Percentiles rank a stretch among this genome's conserved stretches.
Evolutionary conservation across 2,329 filamentous ascomycete species (phyloP).

Genomic region (Tricladium varicosporioides): DNA sequence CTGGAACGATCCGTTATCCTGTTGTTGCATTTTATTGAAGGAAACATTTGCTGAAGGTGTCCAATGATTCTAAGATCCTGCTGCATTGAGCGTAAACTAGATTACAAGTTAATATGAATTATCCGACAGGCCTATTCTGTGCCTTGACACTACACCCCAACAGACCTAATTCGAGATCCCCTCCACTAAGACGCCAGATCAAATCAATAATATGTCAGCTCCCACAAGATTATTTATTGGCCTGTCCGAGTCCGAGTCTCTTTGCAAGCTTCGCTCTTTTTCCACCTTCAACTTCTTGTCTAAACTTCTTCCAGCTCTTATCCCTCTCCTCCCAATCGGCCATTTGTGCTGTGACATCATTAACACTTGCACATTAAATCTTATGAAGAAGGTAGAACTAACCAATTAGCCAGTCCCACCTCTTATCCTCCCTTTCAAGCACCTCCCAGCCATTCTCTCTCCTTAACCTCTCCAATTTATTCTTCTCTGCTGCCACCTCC

Average conservation of each 20-base stretch:
- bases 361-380: background rate
- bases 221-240: no score
- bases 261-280: constrained; percentile 23
- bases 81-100: no score
- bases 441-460: constrained; percentile 50
- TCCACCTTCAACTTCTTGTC: constrained; percentile 27
- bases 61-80: no score
- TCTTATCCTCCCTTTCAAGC: constrained; percentile 53
- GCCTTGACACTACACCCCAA: no score
- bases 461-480: constrained; percentile 55
- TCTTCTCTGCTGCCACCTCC: constrained; percentile 58
- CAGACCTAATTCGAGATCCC: background rate
- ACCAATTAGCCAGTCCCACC: constrained; percentile 62
- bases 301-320: constrained; percentile 35
- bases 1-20: no score
- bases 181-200: background rate
- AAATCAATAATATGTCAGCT: no score
- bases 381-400: constrained; percentile 32
- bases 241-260: constrained; percentile 21
- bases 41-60: no score
- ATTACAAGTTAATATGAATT: no score
- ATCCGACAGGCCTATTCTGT: no score
- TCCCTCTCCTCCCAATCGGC: constrained; percentile 40
- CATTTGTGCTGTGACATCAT: constrained; percentile 36
- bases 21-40: no score